These are phyloP conservation scores for Ogataea hybrid DNA, from an alignment of 1,139 yeast species.

Conservation along the genomic window DNA sequence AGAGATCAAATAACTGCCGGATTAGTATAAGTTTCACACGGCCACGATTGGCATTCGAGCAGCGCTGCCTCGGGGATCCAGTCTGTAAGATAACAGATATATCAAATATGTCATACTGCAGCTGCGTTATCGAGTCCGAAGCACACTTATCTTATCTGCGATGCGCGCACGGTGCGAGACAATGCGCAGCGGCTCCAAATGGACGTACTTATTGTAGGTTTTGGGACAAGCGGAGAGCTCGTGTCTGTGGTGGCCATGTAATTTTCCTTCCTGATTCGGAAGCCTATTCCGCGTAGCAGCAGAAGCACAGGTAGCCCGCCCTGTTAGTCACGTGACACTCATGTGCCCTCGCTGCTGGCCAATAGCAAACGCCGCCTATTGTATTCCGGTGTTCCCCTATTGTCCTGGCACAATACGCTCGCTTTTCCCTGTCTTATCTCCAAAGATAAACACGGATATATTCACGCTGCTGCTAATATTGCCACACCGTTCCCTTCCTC, in stretches of 20 bases:
- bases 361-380: background rate
- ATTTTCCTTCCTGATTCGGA: constrained; percentile 4
- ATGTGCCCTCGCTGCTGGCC: background rate
- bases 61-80: too few species aligned
- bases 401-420: background rate
- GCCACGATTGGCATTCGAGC: too few species aligned
- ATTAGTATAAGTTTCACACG: constrained; percentile 8
- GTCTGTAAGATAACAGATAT: background rate
- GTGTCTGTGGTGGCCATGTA: constrained; percentile 2
- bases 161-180: background rate
- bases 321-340: background rate
- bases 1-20: constrained; percentile 1
- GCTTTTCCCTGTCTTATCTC: constrained; percentile 1
- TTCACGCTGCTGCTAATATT: background rate
- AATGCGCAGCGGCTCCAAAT: background rate
- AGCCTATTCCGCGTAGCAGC: constrained; percentile 1
- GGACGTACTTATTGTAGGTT: constrained; percentile 5
- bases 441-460: background rate
- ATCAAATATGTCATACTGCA: constrained; percentile 1
- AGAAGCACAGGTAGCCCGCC: background rate
- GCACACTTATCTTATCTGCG: constrained; percentile 8
- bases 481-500: background rate
- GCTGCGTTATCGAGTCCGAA: constrained; percentile 1
- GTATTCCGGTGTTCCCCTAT: background rate
- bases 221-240: background rate